phyloP scores from a whole-genome alignment of 495 filamentous ascomycete species.

The Massariosphaeria phaeospora region DNA sequence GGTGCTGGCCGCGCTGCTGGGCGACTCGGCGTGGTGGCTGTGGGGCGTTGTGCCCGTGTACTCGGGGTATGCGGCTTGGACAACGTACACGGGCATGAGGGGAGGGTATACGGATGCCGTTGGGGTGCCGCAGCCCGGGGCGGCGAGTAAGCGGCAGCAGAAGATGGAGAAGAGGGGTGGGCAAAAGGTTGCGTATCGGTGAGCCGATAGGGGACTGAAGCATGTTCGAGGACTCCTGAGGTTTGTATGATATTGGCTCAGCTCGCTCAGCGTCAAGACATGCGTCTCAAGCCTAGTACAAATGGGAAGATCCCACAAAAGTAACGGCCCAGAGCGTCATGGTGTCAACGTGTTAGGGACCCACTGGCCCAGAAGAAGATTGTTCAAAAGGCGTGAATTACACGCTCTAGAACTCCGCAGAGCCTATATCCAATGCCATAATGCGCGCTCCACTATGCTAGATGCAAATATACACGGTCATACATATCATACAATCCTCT shows the following conservation, averaged over 20 bases:
- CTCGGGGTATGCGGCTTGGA: constrained; percentile 36
- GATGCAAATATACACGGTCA: constrained; percentile 22
- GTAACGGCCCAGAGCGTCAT: too few relatives aligned
- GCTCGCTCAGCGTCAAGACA: too few relatives aligned
- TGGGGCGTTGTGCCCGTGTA: constrained; percentile 41
- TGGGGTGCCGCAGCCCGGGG: constrained; percentile 14
- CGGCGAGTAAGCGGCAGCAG: constrained; percentile 38
- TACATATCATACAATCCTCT: constrained; percentile 18
- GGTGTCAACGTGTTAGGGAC: too few relatives aligned
- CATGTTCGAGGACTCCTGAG: too few relatives aligned
- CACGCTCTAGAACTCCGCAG: too few relatives aligned
- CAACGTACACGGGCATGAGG: constrained; percentile 35
- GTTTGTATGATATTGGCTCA: too few relatives aligned
- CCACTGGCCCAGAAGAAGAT: too few relatives aligned
- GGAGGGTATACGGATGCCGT: constrained; percentile 31
- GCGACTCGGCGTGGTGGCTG: constrained; percentile 42
- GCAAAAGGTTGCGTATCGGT: constrained; percentile 40
- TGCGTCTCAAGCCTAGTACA: too few relatives aligned
- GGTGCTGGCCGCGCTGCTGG: constrained; percentile 38
- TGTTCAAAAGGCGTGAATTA: too few relatives aligned
- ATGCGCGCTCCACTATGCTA: constrained; percentile 6
- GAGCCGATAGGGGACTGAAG: too few relatives aligned
- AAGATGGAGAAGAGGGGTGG: constrained; percentile 44
- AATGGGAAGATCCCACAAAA: too few relatives aligned
- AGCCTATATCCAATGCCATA: neutral